Evolutionary conservation across 139 green algal species (phyloP).

Genomic region (Nannochloris sp.): DNA sequence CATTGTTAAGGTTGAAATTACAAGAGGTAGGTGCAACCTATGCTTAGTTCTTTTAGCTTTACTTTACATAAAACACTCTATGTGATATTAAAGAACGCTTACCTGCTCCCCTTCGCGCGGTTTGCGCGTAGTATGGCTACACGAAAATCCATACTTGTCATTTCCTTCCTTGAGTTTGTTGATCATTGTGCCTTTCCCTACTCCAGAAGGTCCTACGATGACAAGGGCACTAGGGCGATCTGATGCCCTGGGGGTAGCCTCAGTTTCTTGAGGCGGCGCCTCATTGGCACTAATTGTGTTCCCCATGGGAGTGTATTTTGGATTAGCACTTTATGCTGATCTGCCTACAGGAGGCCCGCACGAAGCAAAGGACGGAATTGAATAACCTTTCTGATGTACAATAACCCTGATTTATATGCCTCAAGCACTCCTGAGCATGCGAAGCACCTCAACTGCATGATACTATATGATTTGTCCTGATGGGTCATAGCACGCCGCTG

Average conservation of each 20-base stretch:
- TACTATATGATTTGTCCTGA: too few species aligned
- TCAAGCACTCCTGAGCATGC: too few species aligned
- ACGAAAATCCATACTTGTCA: constrained; percentile 67
- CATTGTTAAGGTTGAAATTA: neutral
- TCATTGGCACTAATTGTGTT: too few species aligned
- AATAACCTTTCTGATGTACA: too few species aligned
- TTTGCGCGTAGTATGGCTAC: constrained; percentile 70
- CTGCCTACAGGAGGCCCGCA: too few species aligned
- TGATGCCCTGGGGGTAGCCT: neutral
- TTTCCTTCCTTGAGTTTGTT: constrained; percentile 41
- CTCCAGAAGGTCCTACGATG: constrained; percentile 73
- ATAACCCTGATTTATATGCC: too few species aligned
- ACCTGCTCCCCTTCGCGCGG: constrained; percentile 52
- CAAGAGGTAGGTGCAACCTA: neutral
- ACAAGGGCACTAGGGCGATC: constrained; percentile 47
- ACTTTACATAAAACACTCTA: neutral
- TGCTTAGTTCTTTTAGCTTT: too few species aligned
- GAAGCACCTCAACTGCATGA: too few species aligned
- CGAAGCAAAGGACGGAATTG: too few species aligned
- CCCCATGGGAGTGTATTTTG: too few species aligned
- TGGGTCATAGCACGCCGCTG: too few species aligned
- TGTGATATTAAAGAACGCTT: neutral
- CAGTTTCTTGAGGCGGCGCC: neutral
- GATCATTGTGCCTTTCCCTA: constrained; percentile 86
- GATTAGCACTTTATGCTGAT: too few species aligned